Conservation (phyloP, 2,329 filamentous ascomycete genomes). For the Plenodomus tracheiphilus region DNA sequence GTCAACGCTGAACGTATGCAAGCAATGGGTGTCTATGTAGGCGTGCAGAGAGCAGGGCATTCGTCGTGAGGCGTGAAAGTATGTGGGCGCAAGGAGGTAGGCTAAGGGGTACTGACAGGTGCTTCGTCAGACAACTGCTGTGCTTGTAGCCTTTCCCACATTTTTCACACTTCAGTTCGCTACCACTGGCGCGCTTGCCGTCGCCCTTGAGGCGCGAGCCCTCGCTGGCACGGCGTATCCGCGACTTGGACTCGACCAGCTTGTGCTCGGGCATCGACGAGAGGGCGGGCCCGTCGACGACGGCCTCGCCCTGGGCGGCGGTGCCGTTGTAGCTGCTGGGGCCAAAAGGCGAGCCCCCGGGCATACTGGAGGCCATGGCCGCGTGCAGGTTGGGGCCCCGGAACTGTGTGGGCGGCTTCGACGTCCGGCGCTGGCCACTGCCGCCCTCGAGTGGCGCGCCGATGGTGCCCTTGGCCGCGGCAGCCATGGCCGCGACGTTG, state of each 20-base stretch:
- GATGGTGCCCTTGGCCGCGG: constrained; percentile 65
- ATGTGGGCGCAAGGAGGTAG: constrained; percentile 45
- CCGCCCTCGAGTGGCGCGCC: constrained; percentile 60
- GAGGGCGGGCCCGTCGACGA: constrained; percentile 69
- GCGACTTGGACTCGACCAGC: constrained; percentile 54
- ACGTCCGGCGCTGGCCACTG: constrained; percentile 63
- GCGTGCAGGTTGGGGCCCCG: constrained; percentile 56
- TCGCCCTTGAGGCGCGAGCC: constrained; percentile 85
- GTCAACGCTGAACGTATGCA: constrained; percentile 35
- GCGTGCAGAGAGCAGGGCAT: constrained; percentile 36
- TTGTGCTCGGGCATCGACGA: constrained; percentile 49
- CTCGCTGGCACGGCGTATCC: constrained; percentile 74
- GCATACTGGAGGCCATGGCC: constrained; percentile 70
- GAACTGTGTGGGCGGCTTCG: constrained; percentile 59
- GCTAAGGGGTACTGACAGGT: constrained; percentile 86
- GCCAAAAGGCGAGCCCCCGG: constrained; percentile 49
- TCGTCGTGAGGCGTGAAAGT: constrained; percentile 47
- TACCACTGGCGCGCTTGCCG: constrained; percentile 74
- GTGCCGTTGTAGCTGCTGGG: constrained; percentile 40
- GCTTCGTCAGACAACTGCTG: constrained; percentile 99
- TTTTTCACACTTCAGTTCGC: constrained; percentile 92
- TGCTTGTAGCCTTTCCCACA: constrained; percentile 99
- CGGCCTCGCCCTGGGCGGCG: constrained; percentile 58
- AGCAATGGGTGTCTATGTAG: constrained; percentile 12
- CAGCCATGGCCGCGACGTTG: constrained; percentile 76